These are phyloP conservation scores for Monilinia fructicola DNA, from an alignment of 2,329 filamentous ascomycete species.

Conservation along the genomic window DNA sequence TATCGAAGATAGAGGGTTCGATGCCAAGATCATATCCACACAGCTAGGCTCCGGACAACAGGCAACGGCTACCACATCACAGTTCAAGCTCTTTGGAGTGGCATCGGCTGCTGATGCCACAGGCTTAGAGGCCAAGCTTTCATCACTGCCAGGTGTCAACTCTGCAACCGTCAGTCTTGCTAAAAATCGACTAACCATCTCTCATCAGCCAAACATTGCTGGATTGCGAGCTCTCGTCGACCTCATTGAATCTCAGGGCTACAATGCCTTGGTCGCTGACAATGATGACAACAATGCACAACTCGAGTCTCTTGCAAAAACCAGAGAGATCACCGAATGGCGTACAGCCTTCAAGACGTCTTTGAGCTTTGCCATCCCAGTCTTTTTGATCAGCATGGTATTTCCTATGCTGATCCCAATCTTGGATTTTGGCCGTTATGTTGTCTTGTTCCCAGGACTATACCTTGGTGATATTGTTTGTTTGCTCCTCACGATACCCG, in stretches of 20 bases:
- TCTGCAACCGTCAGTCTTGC: conserved; percentile 72
- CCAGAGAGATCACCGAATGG: conserved; percentile 95
- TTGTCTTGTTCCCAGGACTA: conserved; percentile 68
- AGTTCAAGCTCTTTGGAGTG: conserved; percentile 83
- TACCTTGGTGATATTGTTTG: conserved; percentile 88
- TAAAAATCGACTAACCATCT: conserved; percentile 72
- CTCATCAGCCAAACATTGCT: conserved; percentile 67
- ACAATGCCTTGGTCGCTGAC: conserved; percentile 86
- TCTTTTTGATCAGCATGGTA: conserved; percentile 90
- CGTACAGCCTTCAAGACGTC: conserved; percentile 76
- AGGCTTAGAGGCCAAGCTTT: conserved; percentile 67
- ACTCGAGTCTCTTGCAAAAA: conserved; percentile 92
- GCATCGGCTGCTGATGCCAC: conserved; percentile 70
- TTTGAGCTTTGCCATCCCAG: conserved; percentile 78
- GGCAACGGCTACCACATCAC: conserved; percentile 59
- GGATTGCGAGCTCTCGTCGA: conserved; percentile 84
- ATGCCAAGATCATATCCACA: conserved; percentile 78
- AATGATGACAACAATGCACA: conserved; percentile 96
- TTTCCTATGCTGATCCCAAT: conserved; percentile 79
- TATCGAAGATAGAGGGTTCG: conserved; percentile 89
- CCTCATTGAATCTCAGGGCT: conserved; percentile 74
- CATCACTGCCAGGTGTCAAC: conserved; percentile 66
- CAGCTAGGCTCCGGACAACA: conserved; percentile 57
- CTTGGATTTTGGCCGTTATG: conserved; percentile 72
- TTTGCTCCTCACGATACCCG: conserved; percentile 79